Evolutionary conservation across 1,284 basidiomycete species (phyloP), one percentile per base, ranked within the genome.

Genomic region (Laetiporus sulphureus): DNA sequence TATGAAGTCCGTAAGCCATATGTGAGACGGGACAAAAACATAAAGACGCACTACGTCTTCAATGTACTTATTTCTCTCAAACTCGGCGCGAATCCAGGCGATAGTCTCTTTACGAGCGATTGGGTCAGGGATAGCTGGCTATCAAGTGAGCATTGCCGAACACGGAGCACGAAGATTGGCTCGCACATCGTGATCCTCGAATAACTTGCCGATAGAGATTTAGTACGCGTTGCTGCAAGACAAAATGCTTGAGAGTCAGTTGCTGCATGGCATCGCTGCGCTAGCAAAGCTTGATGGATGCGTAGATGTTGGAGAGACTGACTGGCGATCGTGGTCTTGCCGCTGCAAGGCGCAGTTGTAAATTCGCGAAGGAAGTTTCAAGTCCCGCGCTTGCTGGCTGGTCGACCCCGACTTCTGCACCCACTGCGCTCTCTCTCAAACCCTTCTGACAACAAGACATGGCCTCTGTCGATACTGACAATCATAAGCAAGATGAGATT

Each of bases 41-140:
- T 27, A 8, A 22, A 33, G 41, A 48, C 62, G 44, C 51, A 87
- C 86, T 49, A 68, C 57, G 56, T 87, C 78, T 7, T 66, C 60
- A 23, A 84, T 55, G 54, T 77, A 55, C 41, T 61, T 70, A 52
- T 77, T 79, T 44, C 76, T 66, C 54, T 86, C 80, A 49, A 89
- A 77, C 60, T 87, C 85, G 36, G 61, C 53, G 19, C 86, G 77
- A 57, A 89, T 74, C 83, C 85, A 89, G 16, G 57, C 55, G 7
- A 85, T 61, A 0, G 84, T 85, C 54, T 88, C 84, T 47, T 62
- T 60, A 41, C 85, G 71, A 23, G 79, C 67, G 38, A 55, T 53
- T 38, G 66, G 67, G 61, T 87, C 74, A 31, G 75, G 74, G 43
- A 88, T 81, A 27, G 60, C 85, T 88, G 52, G n/a, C 30, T 31